Evolutionary conservation across 2,329 filamentous ascomycete genomes (phyloP).

Genomic region (Chaetomium strumarium): DNA sequence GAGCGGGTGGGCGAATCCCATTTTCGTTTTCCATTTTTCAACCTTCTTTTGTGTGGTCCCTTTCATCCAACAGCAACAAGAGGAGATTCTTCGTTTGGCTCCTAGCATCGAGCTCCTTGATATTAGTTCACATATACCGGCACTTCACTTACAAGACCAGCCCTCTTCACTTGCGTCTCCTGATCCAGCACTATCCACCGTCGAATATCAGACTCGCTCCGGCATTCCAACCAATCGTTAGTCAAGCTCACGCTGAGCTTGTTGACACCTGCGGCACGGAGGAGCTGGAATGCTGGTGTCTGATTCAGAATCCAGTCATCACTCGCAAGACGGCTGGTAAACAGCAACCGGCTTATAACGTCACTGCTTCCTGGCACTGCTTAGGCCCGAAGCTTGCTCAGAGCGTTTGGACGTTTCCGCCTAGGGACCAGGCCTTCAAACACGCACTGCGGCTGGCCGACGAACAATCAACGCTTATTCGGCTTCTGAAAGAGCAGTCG

Average conservation of each 20-base stretch:
- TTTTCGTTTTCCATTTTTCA: constrained; percentile 6
- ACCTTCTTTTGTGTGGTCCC: constrained; percentile 1
- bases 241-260: neutral
- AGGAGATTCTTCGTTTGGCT: constrained; percentile 4
- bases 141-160: neutral
- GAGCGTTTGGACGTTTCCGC: neutral
- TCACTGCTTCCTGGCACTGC: neutral
- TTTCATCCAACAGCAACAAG: neutral
- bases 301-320: constrained; percentile 3
- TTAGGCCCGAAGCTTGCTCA: constrained; percentile 1
- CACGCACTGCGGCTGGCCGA: neutral
- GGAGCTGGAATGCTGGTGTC: constrained; percentile 9
- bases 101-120: neutral
- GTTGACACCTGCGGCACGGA: constrained; percentile 2
- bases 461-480: neutral
- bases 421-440: neutral
- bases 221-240: neutral
- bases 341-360: constrained; percentile 19
- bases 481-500: neutral
- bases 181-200: neutral
- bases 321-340: constrained; percentile 23
- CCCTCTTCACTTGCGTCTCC: constrained; percentile 11
- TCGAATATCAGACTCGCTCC: neutral
- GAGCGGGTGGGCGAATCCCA: constrained; percentile 11
- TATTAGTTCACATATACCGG: neutral